These are phyloP conservation scores for Falciphora oryzae DNA, from an alignment of 2,329 filamentous ascomycete species.

Conservation along the genomic window DNA sequence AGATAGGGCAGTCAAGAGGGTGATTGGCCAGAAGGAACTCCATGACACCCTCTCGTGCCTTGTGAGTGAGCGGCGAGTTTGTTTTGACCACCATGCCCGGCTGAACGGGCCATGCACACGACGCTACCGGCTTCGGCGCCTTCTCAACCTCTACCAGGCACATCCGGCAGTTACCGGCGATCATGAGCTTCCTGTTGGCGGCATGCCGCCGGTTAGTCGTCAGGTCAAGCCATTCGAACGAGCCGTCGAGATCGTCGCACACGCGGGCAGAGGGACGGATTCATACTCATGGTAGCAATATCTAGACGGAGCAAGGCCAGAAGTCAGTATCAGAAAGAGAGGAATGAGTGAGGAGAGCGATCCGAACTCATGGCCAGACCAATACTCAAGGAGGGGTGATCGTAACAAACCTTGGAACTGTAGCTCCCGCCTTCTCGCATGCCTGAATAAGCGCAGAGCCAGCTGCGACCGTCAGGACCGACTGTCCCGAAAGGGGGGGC, in stretches of 20 bases:
- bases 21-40: slow-evolving; percentile 97
- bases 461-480: slow-evolving; percentile 49
- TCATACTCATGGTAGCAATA: slow-evolving; percentile 96
- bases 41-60: slow-evolving; percentile 98
- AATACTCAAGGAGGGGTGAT: background rate
- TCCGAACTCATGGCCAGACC: background rate
- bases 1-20: slow-evolving; percentile 92
- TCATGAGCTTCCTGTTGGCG: slow-evolving; percentile 77
- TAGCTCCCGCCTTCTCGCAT: slow-evolving; percentile 93
- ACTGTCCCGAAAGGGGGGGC: slow-evolving; percentile 8
- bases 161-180: slow-evolving; percentile 99
- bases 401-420: slow-evolving; percentile 67
- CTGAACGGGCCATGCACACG: slow-evolving; percentile 97
- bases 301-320: slow-evolving; percentile 41
- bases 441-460: slow-evolving; percentile 97
- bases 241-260: background rate
- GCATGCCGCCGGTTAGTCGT: slow-evolving; percentile 28
- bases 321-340: slow-evolving; percentile 25
- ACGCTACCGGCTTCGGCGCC: slow-evolving; percentile 94
- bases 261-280: slow-evolving; percentile 14
- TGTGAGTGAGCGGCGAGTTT: slow-evolving; percentile 91
- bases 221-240: background rate
- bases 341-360: background rate
- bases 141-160: slow-evolving; percentile 97
- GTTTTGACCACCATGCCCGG: slow-evolving; percentile 99